Evolutionary conservation across 2,329 filamentous ascomycete genomes (phyloP), one percentile per base, ranked within the genome.

Genomic region (Botrytis squamosa): DNA sequence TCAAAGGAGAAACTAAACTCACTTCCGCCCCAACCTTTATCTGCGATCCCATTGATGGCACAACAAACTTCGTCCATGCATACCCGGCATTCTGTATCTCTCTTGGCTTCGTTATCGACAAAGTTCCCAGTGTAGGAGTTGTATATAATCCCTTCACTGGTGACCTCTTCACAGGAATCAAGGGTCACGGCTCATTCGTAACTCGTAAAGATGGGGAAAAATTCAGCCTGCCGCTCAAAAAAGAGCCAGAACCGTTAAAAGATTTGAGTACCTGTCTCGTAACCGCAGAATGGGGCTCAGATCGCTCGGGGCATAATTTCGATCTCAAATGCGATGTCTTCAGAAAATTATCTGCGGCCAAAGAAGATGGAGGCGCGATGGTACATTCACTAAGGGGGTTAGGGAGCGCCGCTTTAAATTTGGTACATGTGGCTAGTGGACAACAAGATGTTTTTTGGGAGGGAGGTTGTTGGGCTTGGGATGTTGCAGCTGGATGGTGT

Each of bases 381-480:
- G 92, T 93, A 64, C 93, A 95, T 80, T 89, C 88, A 16, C 81
- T 95, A 74, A 85, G 93, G n/a, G 89, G 86, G 52, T 83, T 93
- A 75, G 93, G 93, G 3, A 90, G 88, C 69, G 93, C 93, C 12
- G 93, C 93, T 59, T 84, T 95, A 78, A 95, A 95, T 81, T 82
- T 95, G 29, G 93, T 91, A 73, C 87, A 86, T 57, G 90, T 93
- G 5, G 93, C 93, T 4, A 88, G 89, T 16, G 93, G 93, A 0
- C 87, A 90, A 81, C 78, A 93, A 40, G 93, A 95, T 81, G 79
- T 89, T 36, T 95, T 93, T 81, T 95, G 93, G 93, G 93, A 95
- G 83, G 92, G 91, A 55, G 93, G 93, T 0, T 94, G 92, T 82
- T 95, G 92, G 88, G 92, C 92, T 2, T 95, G 93, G 93, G 93